phyloP scores from a whole-genome alignment of 371 early-diverging fungal species.

The Parasitella parasitica region DNA sequence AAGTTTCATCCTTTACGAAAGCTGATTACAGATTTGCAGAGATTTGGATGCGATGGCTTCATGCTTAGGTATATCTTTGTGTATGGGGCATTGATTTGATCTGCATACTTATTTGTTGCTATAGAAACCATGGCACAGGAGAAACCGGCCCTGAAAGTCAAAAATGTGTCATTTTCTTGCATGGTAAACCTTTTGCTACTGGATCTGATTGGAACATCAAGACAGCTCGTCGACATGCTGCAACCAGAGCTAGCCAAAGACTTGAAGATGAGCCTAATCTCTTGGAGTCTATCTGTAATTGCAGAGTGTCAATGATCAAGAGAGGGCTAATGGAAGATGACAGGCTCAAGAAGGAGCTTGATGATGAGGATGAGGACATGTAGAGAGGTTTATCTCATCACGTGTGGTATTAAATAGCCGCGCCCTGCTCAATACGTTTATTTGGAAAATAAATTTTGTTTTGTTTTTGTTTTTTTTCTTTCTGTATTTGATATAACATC shows the following conservation, averaged over 20 bases:
- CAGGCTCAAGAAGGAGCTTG: not conserved
- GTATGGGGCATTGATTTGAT: too few relatives aligned
- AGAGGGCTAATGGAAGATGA: slow-evolving; percentile 8
- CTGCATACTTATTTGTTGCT: not conserved
- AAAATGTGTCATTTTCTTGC: slow-evolving; percentile 54
- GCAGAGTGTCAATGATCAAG: slow-evolving; percentile 20
- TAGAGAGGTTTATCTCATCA: slow-evolving; percentile 4
- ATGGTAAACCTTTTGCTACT: slow-evolving; percentile 41
- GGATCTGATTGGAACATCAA: slow-evolving; percentile 50
- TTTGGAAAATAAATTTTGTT: slow-evolving; percentile 2
- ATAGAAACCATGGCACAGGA: slow-evolving; percentile 43
- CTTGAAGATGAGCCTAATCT: slow-evolving; percentile 41
- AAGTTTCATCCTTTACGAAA: slow-evolving; percentile 54
- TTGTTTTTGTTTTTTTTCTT: slow-evolving; percentile 17
- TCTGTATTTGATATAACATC: slow-evolving; percentile 20
- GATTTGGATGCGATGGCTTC: slow-evolving; percentile 47
- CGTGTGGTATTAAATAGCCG: slow-evolving; percentile 13
- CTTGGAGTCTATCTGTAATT: slow-evolving; percentile 36
- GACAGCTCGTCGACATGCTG: slow-evolving; percentile 52
- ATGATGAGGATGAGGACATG: not conserved
- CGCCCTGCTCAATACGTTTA: slow-evolving; percentile 10
- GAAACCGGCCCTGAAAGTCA: slow-evolving; percentile 31
- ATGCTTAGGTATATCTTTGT: slow-evolving; percentile 55
- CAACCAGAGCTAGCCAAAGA: slow-evolving; percentile 34
- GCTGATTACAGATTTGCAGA: slow-evolving; percentile 44